Evolutionary conservation across 164 flowering plant species (phyloP), one percentile per base, ranked within the genome.

Genomic region (Aristolochia contorta): DNA sequence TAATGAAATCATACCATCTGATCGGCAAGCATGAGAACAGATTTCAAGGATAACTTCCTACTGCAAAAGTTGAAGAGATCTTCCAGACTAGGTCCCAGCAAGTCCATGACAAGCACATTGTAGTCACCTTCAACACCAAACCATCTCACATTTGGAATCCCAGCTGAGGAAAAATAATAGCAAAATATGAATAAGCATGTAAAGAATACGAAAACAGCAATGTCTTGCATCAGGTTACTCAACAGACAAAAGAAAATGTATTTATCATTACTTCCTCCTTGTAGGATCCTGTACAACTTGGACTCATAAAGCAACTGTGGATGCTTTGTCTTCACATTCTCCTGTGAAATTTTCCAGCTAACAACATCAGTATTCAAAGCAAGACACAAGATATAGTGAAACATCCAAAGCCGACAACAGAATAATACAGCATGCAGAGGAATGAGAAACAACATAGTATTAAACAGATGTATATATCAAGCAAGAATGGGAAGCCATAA

Each of bases 21-120:
- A 75, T 89, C 97, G 0, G 97, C 97, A 58, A 89, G 88, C 97
- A 89, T 89, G 54, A 89, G 87, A 71, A 86, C 96, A 24, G 96
- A 67, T 77, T 89, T 89, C 71, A 89, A 67, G 18, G 94, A 85
- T 33, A 89, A 79, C 61, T 89, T 89, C 71, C 94, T 77, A 69
- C 86, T 86, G 67, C 97, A 89, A 60, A 89, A 89, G 64, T 83
- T 89, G 66, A 89, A 89, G n/a, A 89, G 78, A 75, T 89, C 97
- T 79, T 89, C 97, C 57, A 89, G 83, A 73, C 97, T 89, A 32
- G 94, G 97, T 43, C 97, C 97, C 65, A 89, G 84, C 67, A 89
- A 74, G 78, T 89, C 97, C 86, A 89, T 89, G 70, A 86, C 96
- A 33, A 89, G 77, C 56, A 89, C 93, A 79, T 89, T 89, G 60